Evolutionary conservation across 495 filamentous ascomycete genomes (phyloP).

Genomic region (Trichodelitschia bisporula): DNA sequence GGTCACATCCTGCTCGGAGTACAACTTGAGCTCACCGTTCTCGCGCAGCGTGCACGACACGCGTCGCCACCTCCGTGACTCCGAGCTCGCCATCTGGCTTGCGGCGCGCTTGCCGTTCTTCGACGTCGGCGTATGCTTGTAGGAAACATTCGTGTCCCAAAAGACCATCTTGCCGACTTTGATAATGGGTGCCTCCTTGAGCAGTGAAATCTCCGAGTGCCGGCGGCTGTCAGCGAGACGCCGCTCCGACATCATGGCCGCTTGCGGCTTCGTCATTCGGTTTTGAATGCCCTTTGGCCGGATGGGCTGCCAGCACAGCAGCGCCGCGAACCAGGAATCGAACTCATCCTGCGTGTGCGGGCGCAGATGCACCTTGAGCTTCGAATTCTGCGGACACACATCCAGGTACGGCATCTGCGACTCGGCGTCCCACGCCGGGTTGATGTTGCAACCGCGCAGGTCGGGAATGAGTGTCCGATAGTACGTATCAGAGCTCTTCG

Average conservation of each 20-base stretch:
- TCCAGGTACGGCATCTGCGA: slow-evolving; percentile 51
- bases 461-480: slow-evolving; percentile 47
- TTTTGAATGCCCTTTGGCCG: slow-evolving; percentile 49
- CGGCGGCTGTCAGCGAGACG: slow-evolving; percentile 26
- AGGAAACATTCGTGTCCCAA: slow-evolving; percentile 49
- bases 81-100: slow-evolving; percentile 18
- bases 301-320: slow-evolving; percentile 86
- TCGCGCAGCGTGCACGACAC: slow-evolving; percentile 88
- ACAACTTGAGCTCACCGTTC: slow-evolving; percentile 83
- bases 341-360: slow-evolving; percentile 53
- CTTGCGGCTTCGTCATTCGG: slow-evolving; percentile 44
- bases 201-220: slow-evolving; percentile 33
- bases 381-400: slow-evolving; percentile 44
- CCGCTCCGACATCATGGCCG: slow-evolving; percentile 21
- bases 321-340: slow-evolving; percentile 76
- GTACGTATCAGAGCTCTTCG: slow-evolving; percentile 29
- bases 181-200: slow-evolving; percentile 70
- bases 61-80: slow-evolving; percentile 39
- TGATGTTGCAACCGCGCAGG: slow-evolving; percentile 66
- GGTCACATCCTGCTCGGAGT: slow-evolving; percentile 56
- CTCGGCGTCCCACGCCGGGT: slow-evolving; percentile 28
- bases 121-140: slow-evolving; percentile 5
- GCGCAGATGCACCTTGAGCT: slow-evolving; percentile 45
- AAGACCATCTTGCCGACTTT: slow-evolving; percentile 88
- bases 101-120: slow-evolving; percentile 3